Percentiles rank a stretch among this genome's conserved stretches.
These are phyloP conservation scores for Eleusine coracana DNA, from an alignment of 176 grass and related monocot species.

Conservation along the genomic window DNA sequence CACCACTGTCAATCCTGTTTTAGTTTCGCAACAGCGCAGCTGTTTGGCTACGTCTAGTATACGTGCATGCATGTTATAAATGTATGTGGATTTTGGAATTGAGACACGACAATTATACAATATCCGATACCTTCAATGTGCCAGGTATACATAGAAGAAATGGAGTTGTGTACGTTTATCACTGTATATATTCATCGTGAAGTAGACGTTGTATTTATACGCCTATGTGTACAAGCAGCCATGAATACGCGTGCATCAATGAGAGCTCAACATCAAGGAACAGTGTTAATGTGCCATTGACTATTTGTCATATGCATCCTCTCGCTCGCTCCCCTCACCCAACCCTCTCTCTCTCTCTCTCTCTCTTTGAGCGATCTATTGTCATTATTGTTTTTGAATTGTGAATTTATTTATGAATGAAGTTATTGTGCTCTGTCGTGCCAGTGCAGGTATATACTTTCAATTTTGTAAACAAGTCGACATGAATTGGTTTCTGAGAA, in stretches of 20 bases:
- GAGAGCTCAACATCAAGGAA: conserved; percentile 38
- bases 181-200: conserved; percentile 30
- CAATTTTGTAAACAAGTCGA: conserved; percentile 15
- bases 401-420: not conserved
- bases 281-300: conserved; percentile 36
- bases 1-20: too few species aligned
- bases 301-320: not conserved
- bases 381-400: not conserved
- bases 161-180: conserved; percentile 25
- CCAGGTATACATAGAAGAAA: conserved; percentile 20
- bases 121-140: conserved; percentile 40
- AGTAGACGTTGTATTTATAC: conserved; percentile 31
- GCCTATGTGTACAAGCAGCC: not conserved
- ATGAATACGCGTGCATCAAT: not conserved
- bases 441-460: conserved; percentile 24
- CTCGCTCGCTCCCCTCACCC: not conserved
- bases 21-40: too few species aligned
- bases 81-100: not conserved
- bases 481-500: conserved; percentile 37
- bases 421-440: not conserved
- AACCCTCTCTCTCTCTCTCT: not conserved
- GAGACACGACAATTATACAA: conserved; percentile 23
- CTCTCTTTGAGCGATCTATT: not conserved
- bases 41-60: too few species aligned
- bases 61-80: conserved; percentile 4